Evolutionary conservation across 1,139 yeast genomes (phyloP).

Genomic region (Pichia sp.): DNA sequence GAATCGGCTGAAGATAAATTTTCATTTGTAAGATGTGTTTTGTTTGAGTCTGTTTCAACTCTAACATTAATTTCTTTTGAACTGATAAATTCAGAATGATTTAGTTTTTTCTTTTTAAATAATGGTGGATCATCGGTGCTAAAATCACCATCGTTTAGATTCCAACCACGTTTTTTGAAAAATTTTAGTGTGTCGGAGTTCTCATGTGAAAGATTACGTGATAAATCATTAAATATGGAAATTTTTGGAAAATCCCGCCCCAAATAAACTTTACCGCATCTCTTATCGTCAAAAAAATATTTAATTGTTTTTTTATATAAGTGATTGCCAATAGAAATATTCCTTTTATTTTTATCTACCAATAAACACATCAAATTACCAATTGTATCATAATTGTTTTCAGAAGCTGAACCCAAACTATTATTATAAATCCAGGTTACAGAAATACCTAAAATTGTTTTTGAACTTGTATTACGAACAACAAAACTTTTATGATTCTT

Average conservation of each 20-base stretch:
- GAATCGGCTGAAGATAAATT: no score
- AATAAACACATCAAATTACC: conserved; percentile 47
- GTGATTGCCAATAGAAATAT: conserved; percentile 54
- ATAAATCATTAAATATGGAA: conserved; percentile 37
- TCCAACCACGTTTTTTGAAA: conserved; percentile 33
- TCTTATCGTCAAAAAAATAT: conserved; percentile 41
- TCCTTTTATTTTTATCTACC: conserved; percentile 52
- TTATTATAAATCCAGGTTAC: conserved; percentile 46
- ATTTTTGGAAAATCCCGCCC: conserved; percentile 45
- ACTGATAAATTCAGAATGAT: no score
- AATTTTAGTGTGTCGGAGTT: conserved; percentile 6
- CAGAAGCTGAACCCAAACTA: conserved; percentile 10
- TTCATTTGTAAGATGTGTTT: no score
- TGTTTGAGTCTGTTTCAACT: no score
- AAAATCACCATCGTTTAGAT: conserved; percentile 10
- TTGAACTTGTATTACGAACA: conserved; percentile 56
- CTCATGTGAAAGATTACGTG: conserved; percentile 13
- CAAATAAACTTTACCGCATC: conserved; percentile 38
- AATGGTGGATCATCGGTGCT: no score
- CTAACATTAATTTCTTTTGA: no score
- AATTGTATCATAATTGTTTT: conserved; percentile 23
- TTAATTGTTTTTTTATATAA: conserved; percentile 51
- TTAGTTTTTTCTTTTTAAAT: no score
- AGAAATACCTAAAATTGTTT: conserved; percentile 51
- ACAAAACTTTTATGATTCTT: conserved; percentile 46